phyloP scores from a whole-genome alignment of 352 stramenopile genomes.

The Globisporangium orthogonon region DNA sequence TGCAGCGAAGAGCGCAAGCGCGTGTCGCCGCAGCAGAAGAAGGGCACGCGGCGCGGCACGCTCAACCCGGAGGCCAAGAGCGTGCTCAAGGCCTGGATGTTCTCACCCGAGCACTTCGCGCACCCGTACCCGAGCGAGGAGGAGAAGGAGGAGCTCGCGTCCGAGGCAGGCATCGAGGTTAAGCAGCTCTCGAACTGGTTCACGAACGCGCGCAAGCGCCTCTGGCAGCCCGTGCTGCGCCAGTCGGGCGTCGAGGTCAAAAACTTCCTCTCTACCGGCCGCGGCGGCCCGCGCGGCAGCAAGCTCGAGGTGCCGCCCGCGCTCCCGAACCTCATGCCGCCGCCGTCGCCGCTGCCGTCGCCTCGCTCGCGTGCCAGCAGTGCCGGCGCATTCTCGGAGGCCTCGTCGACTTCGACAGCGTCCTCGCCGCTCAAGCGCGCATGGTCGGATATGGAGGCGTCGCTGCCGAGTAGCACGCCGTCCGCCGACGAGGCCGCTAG shows the following conservation, averaged over 20 bases:
- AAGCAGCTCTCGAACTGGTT: slow-evolving; percentile 90
- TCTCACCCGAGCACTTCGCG: slow-evolving; percentile 83
- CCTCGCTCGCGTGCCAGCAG: slow-evolving; percentile 9
- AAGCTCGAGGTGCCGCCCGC: slow-evolving; percentile 71
- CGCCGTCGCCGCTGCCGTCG: slow-evolving; percentile 26
- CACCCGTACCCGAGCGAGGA: slow-evolving; percentile 86
- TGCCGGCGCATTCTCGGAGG: slow-evolving; percentile 3
- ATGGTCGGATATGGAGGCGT: slow-evolving; percentile 38
- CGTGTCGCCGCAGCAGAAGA: slow-evolving; percentile 42
- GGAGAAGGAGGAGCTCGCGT: slow-evolving; percentile 79
- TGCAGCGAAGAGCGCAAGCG: slow-evolving; percentile 17
- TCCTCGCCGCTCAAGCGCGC: slow-evolving; percentile 50
- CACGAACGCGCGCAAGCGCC: slow-evolving; percentile 82
- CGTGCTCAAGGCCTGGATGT: slow-evolving; percentile 88
- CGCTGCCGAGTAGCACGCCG: slow-evolving; percentile 11
- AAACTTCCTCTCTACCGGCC: slow-evolving; percentile 81
- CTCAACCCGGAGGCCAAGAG: slow-evolving; percentile 83
- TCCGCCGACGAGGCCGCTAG: neutral
- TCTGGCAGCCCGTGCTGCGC: slow-evolving; percentile 82
- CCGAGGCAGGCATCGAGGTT: slow-evolving; percentile 78
- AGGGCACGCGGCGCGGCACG: slow-evolving; percentile 73
- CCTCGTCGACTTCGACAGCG: slow-evolving; percentile 3
- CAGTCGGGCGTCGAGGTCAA: slow-evolving; percentile 88
- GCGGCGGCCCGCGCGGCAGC: slow-evolving; percentile 67
- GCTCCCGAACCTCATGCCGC: slow-evolving; percentile 48